Base-by-base conservation (phyloP, 208 protist genomes). In the Trypanosoma congolense region DNA sequence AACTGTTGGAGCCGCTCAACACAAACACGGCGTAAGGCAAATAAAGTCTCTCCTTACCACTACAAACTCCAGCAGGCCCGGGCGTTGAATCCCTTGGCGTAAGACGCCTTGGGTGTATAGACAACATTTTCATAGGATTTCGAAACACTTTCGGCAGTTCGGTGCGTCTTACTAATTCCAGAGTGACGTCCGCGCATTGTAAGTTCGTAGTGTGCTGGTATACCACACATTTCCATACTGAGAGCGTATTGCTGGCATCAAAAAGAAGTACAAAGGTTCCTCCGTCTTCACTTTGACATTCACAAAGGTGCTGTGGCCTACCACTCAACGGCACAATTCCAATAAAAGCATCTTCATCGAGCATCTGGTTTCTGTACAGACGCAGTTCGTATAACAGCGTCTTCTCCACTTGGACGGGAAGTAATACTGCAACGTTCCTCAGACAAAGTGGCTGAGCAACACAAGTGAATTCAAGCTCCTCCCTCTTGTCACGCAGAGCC, bases 391-490 rank as follows among this genome's bases (percentile, higher is more conserved):
- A 80, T 3, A 42, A 50, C 21, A 59, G 65, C 14, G 50, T 46
- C 19, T 54, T 50, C 24, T 53, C 56, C 14, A 61, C 44, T 21
- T 33, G 58, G 12, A 60, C 45, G 21, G 81, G 75, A 3, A 90
- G 33, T 4, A 62, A 73, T 10, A 84, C 59, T 2, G 72, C 57
- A 4, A 61, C 22, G 41, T 78, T 59, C 26, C 56, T 49, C 41
- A 93, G 61, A 76, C 81, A 93, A 19, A 71, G 57, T 2, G 81
- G 82, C 38, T 83, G 74, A 1, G 70, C 70, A 1, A 88, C 64
- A 46, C 71, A 83, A 31, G 46, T 56, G 22, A 82, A 71, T 3
- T 49, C 57, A 44, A 54, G 51, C 41, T 78, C 67, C 18, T 70
- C 58, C 22, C 56, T 38, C 31, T 63, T 54, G 19, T 74, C 45